These are phyloP conservation scores for Camelina laxa DNA, from an alignment of 345 rosid species.

Conservation along the genomic window DNA sequence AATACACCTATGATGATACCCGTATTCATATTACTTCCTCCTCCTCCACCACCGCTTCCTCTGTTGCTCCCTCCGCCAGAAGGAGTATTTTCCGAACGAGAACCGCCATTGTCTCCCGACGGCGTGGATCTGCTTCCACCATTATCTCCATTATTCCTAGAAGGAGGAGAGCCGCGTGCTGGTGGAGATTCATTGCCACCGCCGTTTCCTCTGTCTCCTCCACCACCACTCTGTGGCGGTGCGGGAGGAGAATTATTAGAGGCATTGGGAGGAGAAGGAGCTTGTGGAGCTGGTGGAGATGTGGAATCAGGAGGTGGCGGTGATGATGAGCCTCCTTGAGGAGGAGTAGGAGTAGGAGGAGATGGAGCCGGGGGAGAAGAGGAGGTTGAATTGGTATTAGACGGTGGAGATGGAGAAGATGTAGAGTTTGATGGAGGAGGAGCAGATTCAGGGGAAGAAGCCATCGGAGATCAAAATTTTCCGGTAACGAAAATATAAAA, in stretches of 20 bases:
- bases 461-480: constrained; percentile 48
- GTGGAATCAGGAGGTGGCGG: constrained; percentile 41
- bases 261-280: constrained; percentile 41
- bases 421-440: constrained; percentile 53
- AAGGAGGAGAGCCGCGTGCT: constrained; percentile 41
- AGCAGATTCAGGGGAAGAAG: constrained; percentile 55
- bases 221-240: neutral
- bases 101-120: constrained; percentile 4
- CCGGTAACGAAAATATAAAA: neutral
- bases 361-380: constrained; percentile 24
- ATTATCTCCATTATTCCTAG: constrained; percentile 36
- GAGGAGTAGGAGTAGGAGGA: constrained; percentile 29
- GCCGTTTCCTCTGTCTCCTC: no score
- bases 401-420: constrained; percentile 48
- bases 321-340: constrained; percentile 22
- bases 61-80: constrained; percentile 13
- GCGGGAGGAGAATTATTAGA: constrained; percentile 32
- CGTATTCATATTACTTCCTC: constrained; percentile 29
- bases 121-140: constrained; percentile 34
- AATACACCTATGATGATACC: constrained; percentile 54
- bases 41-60: constrained; percentile 12
- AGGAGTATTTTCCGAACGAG: constrained; percentile 31
- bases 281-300: constrained; percentile 43
- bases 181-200: constrained; percentile 38
- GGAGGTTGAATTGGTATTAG: constrained; percentile 42